Percentiles rank a stretch among this genome's conserved stretches.
These are phyloP conservation scores for Aspergillus costaricaensis DNA, from an alignment of 2,329 filamentous ascomycete genomes.

Conservation along the genomic window DNA sequence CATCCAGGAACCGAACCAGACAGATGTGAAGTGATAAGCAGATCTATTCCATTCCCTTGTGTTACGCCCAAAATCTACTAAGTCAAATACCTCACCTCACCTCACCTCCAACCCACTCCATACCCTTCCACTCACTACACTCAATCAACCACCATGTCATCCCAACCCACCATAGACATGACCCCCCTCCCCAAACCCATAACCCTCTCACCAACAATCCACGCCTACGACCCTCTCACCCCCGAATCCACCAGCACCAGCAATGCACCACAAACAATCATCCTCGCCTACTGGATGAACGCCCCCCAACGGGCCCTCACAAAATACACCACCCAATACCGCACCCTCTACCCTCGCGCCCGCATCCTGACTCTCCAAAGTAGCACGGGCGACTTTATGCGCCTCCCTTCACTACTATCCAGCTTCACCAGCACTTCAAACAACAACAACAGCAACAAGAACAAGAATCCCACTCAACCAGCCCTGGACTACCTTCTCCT, in stretches of 20 bases:
- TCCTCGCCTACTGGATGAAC: conserved; percentile 54
- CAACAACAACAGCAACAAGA: too few relatives aligned
- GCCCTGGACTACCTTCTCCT: conserved; percentile 30
- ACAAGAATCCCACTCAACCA: conserved; percentile 20
- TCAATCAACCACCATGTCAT: not conserved
- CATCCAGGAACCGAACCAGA: not conserved
- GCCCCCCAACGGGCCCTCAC: conserved; percentile 46
- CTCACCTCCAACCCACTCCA: not conserved
- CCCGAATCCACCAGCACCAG: not conserved
- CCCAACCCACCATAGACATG: not conserved
- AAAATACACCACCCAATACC: conserved; percentile 53
- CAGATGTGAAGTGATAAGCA: too few relatives aligned
- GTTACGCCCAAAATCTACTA: not conserved
- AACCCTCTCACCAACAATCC: conserved; percentile 1
- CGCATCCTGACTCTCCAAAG: conserved; percentile 47
- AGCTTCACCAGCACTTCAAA: too few relatives aligned
- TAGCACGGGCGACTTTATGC: conserved; percentile 37
- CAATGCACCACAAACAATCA: conserved; percentile 34
- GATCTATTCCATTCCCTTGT: too few relatives aligned
- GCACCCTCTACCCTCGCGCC: conserved; percentile 44
- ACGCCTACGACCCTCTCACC: not conserved
- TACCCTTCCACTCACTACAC: not conserved
- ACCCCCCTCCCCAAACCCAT: not conserved
- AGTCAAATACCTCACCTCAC: not conserved
- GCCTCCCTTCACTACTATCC: conserved; percentile 24